Evolutionary conservation across 495 filamentous ascomycete species (phyloP).

Genomic region (Lophiostoma macrostomum): DNA sequence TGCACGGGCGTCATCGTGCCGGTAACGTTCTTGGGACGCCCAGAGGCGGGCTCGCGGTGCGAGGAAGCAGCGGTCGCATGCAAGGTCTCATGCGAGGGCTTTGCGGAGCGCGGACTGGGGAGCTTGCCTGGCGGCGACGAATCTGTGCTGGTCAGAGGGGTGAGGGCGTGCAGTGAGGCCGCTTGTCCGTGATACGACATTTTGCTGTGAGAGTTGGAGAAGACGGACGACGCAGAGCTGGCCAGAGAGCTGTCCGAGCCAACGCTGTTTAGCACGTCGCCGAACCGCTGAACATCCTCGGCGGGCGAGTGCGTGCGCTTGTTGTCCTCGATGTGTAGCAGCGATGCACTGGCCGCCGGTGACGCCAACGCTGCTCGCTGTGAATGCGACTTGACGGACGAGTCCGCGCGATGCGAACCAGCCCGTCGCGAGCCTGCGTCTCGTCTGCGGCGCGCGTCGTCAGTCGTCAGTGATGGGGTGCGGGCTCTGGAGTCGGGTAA

Average conservation of each 20-base stretch:
- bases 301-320: slow-evolving; percentile 21
- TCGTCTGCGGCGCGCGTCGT: slow-evolving; percentile 42
- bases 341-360: neutral
- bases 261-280: slow-evolving; percentile 60
- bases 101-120: slow-evolving; percentile 50
- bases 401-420: slow-evolving; percentile 27
- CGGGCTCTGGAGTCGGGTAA: slow-evolving; percentile 59
- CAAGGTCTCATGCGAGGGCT: slow-evolving; percentile 36
- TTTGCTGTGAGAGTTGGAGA: slow-evolving; percentile 48
- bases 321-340: slow-evolving; percentile 21
- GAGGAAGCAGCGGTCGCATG: slow-evolving; percentile 27
- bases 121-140: slow-evolving; percentile 67
- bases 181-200: slow-evolving; percentile 50
- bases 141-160: slow-evolving; percentile 72
- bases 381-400: slow-evolving; percentile 24
- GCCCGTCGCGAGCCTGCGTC: slow-evolving; percentile 32
- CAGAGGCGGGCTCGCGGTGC: slow-evolving; percentile 22
- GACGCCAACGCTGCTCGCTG: slow-evolving; percentile 9
- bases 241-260: slow-evolving; percentile 65
- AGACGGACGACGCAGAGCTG: slow-evolving; percentile 63
- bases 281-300: slow-evolving; percentile 56
- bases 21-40: slow-evolving; percentile 22
- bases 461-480: slow-evolving; percentile 75
- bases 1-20: slow-evolving; percentile 50
- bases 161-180: slow-evolving; percentile 55